These are phyloP conservation scores for Gastrodia elata DNA, from an alignment of 106 monocot species.

Conservation along the genomic window DNA sequence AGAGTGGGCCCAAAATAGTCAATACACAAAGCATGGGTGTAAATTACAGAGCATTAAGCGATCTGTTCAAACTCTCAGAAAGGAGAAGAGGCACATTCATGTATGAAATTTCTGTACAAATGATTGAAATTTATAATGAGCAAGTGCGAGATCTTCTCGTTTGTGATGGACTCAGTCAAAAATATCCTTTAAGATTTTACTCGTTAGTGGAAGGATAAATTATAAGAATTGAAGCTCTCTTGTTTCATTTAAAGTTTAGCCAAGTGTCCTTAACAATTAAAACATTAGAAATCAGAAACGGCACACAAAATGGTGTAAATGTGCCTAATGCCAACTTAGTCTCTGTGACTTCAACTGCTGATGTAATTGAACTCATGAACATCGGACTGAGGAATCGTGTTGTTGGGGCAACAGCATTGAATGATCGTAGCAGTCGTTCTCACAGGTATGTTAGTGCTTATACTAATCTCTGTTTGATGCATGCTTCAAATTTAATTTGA, in stretches of 20 bases:
- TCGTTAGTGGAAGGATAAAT: background rate
- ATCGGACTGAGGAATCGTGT: conserved; percentile 78
- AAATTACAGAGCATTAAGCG: conserved; percentile 82
- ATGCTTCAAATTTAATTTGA: too few relatives aligned
- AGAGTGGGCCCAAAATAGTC: conserved; percentile 77
- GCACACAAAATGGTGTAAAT: conserved; percentile 83
- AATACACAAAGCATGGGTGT: conserved; percentile 66
- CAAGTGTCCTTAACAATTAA: conserved; percentile 44
- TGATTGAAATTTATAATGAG: conserved; percentile 99
- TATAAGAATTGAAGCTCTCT: background rate
- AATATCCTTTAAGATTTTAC: conserved; percentile 51
- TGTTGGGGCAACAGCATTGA: conserved; percentile 85
- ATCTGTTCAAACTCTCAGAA: conserved; percentile 75
- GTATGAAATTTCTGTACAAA: conserved; percentile 88
- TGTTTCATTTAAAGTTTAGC: background rate
- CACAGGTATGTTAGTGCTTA: conserved; percentile 52
- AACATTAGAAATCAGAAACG: conserved; percentile 93
- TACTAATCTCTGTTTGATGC: too few relatives aligned
- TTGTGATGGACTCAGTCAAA: conserved; percentile 61
- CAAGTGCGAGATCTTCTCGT: conserved; percentile 98
- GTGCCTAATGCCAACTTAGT: conserved; percentile 89
- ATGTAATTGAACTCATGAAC: conserved; percentile 89
- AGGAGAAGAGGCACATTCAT: conserved; percentile 57
- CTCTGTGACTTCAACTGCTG: conserved; percentile 60
- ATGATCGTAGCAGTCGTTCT: conserved; percentile 98